phyloP scores from a whole-genome alignment of 202 grass and related monocot genomes.

The Schoenoplectus triqueter region DNA sequence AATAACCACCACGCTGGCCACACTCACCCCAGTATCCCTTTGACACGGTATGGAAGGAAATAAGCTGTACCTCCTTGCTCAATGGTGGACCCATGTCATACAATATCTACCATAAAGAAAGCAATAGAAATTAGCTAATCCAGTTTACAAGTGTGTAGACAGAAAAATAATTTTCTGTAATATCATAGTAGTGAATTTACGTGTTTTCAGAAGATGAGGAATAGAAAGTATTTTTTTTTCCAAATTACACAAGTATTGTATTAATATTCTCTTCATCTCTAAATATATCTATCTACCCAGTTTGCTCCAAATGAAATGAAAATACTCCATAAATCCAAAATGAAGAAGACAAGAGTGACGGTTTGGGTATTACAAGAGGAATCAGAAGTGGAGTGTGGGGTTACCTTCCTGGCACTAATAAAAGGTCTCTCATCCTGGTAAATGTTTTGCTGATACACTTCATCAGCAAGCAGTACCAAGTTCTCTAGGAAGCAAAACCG shows the following conservation, averaged over 20 bases:
- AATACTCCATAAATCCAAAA: background rate
- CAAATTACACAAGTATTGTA: background rate
- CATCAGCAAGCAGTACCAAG: conserved; percentile 90
- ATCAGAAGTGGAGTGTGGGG: conserved; percentile 14
- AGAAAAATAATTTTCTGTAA: background rate
- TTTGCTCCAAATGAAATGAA: conserved; percentile 30
- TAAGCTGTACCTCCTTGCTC: conserved; percentile 84
- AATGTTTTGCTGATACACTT: conserved; percentile 99
- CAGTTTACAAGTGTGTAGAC: background rate
- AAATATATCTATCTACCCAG: background rate
- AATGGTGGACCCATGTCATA: conserved; percentile 79
- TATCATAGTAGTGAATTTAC: background rate
- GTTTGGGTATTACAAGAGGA: conserved; percentile 3
- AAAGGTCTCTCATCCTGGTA: conserved; percentile 97
- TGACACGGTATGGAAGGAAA: conserved; percentile 99
- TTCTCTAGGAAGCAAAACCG: conserved; percentile 86
- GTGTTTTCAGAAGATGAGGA: background rate
- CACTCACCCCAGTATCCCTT: conserved; percentile 99
- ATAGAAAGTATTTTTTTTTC: background rate
- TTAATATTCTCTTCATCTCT: background rate
- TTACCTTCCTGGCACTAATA: conserved; percentile 90
- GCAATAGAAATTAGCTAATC: background rate
- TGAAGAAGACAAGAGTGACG: conserved; percentile 27
- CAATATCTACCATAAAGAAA: conserved; percentile 55
- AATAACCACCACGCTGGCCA: conserved; percentile 97